Evolutionary conservation across 2,329 filamentous ascomycete species (phyloP).

Genomic region (Curvularia hawaiiensis): DNA sequence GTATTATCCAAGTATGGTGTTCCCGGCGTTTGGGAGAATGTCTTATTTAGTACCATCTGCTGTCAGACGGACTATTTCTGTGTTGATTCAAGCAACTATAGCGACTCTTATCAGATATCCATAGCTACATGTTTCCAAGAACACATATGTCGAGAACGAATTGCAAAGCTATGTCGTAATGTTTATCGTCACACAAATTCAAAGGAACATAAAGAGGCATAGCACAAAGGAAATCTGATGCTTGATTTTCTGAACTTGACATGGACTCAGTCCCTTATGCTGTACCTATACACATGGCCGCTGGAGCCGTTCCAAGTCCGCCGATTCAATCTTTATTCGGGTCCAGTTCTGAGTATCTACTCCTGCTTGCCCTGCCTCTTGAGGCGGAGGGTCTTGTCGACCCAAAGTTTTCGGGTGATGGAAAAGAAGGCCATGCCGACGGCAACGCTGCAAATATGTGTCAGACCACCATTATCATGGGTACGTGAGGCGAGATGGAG

Average conservation of each 20-base stretch:
- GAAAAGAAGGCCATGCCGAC: conserved; percentile 83
- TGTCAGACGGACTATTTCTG: neutral
- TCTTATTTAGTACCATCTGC: conserved; percentile 14
- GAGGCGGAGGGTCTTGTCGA: conserved; percentile 93
- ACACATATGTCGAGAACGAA: neutral
- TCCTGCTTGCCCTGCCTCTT: conserved; percentile 63
- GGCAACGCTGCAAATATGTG: conserved; percentile 58
- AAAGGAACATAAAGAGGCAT: neutral
- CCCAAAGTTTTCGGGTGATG: conserved; percentile 76
- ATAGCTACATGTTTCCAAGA: neutral
- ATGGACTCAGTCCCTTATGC: conserved; percentile 20
- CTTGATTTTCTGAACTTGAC: conserved; percentile 27
- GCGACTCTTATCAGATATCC: neutral
- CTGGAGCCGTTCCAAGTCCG: conserved; percentile 17
- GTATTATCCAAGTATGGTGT: conserved; percentile 21
- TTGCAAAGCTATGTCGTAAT: neutral
- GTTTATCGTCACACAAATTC: neutral
- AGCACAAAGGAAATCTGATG: conserved; percentile 34
- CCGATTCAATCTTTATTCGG: conserved; percentile 9
- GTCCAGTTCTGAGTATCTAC: conserved; percentile 23
- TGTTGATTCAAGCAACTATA: neutral
- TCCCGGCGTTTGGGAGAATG: conserved; percentile 24
- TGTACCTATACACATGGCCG: conserved; percentile 34
- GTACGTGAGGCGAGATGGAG: conserved; percentile 1
- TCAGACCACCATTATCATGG: conserved; percentile 27